Conservation (phyloP, 2,329 filamentous ascomycete species). For the Fusarium brachygibbosum region DNA sequence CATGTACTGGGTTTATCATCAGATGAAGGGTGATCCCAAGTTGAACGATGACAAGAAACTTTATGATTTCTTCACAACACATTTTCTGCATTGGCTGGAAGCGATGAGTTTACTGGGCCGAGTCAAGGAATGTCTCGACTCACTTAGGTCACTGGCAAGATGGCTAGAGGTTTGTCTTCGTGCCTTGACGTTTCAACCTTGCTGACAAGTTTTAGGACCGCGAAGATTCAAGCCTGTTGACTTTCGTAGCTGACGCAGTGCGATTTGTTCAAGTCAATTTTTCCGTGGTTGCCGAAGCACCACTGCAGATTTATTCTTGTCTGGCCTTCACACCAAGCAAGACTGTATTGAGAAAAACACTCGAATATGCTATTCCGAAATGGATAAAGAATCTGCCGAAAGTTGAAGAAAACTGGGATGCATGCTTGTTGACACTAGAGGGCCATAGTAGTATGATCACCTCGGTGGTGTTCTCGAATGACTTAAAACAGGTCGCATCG, state of each 20-base stretch:
- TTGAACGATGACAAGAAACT: rapidly evolving
- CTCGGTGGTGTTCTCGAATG: too few relatives aligned
- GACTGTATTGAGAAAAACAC: neutral
- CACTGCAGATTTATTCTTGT: neutral
- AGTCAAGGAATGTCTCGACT: neutral
- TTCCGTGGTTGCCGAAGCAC: neutral
- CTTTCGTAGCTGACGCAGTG: neutral
- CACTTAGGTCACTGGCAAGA: too few relatives aligned
- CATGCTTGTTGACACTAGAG: neutral
- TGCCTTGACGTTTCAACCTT: rapidly evolving
- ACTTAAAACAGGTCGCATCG: too few relatives aligned
- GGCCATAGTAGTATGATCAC: neutral
- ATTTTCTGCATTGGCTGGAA: neutral
- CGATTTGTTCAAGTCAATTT: neutral
- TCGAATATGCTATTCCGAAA: neutral
- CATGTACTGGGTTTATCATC: neutral
- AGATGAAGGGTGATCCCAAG: neutral
- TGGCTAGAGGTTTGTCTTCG: neutral
- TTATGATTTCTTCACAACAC: neutral
- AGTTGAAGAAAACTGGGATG: neutral
- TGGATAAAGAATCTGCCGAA: neutral
- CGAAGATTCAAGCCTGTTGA: neutral
- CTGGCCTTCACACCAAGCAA: neutral
- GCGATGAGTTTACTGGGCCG: neutral
- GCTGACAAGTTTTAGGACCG: neutral